A percentile compares a stretch with the other conserved stretches of the same genome.
Evolutionary conservation across 2,329 filamentous ascomycete genomes (phyloP).

Genomic region (Claviceps sp.): DNA sequence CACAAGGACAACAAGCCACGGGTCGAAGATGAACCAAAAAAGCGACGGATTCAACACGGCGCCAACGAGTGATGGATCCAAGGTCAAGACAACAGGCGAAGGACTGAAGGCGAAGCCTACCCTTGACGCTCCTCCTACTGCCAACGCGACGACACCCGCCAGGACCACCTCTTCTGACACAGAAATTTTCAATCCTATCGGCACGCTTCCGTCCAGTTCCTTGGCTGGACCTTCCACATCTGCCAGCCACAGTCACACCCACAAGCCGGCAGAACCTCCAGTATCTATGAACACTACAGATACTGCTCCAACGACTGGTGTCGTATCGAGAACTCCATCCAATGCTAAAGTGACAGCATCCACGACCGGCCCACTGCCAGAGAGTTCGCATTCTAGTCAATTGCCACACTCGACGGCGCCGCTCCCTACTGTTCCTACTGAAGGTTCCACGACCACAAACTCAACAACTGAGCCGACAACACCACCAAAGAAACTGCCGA

Average conservation of each 20-base stretch:
- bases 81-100: background rate
- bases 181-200: slow-evolving; percentile 13
- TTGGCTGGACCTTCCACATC: slow-evolving; percentile 7
- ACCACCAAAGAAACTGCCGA: background rate
- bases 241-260: slow-evolving; percentile 6
- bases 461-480: background rate
- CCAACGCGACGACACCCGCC: slow-evolving; percentile 1
- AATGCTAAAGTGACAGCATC: background rate
- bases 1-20: background rate
- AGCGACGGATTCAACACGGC: background rate
- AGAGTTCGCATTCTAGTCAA: background rate
- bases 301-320: background rate
- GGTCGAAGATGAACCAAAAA: background rate
- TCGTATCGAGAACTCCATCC: background rate
- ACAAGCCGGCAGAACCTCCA: background rate
- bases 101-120: background rate
- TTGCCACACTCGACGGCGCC: background rate
- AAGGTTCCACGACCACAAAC: background rate
- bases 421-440: background rate
- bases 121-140: background rate
- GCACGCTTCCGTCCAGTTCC: slow-evolving; percentile 10
- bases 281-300: background rate
- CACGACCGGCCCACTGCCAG: background rate
- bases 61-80: background rate
- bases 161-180: background rate